Conservation (phyloP, 441 rosid species). For the Populus hybrid region DNA sequence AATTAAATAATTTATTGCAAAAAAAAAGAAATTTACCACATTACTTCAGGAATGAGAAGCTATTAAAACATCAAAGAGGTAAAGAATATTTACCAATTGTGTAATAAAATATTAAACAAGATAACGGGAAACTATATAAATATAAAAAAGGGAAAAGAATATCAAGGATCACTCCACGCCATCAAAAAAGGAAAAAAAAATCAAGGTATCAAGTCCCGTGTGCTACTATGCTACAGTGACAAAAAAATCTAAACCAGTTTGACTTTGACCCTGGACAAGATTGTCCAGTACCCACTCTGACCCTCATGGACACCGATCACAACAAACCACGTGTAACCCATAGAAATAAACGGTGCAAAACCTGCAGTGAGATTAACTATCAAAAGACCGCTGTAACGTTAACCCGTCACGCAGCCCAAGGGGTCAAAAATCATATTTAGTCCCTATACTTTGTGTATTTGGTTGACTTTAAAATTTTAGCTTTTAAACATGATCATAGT, state of each 20-base stretch:
- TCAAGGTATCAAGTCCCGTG: neutral
- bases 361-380: neutral
- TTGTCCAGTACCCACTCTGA: neutral
- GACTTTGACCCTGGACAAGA: neutral
- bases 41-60: neutral
- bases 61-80: neutral
- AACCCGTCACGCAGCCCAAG: neutral
- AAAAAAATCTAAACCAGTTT: neutral
- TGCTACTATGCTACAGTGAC: neutral
- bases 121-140: neutral
- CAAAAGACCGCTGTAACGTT: neutral
- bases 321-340: neutral
- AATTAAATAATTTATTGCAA: no score
- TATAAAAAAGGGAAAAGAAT: neutral
- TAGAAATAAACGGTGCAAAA: neutral
- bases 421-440: neutral
- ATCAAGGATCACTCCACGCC: neutral
- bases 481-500: no score
- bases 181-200: neutral
- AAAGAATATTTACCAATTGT: neutral
- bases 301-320: neutral
- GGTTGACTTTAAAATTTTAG: neutral
- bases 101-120: neutral
- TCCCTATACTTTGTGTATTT: neutral
- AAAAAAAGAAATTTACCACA: no score